Evolutionary conservation across 2,329 filamentous ascomycete species (phyloP).

Genomic region (Hymenoscyphus salicellus): DNA sequence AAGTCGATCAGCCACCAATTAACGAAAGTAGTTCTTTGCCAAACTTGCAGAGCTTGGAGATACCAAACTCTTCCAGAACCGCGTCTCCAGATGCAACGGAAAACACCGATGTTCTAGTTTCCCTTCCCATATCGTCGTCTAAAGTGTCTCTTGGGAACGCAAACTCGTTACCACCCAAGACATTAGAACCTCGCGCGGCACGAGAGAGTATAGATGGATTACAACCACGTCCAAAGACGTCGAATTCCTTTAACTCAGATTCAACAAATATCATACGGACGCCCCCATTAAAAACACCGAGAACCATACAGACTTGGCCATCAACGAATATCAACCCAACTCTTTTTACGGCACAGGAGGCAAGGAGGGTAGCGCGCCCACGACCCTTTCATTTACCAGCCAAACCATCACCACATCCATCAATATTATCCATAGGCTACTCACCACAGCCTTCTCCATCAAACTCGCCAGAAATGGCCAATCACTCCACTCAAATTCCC

Average conservation of each 20-base stretch:
- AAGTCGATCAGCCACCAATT: neutral
- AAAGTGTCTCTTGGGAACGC: neutral
- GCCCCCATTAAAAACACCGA: neutral
- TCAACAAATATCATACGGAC: neutral
- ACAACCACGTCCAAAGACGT: neutral
- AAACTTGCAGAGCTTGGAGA: neutral
- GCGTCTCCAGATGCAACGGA: neutral
- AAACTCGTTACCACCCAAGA: neutral
- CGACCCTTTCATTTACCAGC: neutral
- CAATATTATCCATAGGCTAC: neutral
- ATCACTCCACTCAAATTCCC: neutral
- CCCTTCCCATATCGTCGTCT: neutral
- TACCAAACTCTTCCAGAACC: neutral
- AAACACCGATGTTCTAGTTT: neutral
- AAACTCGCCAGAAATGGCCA: no score
- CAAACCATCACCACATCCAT: neutral
- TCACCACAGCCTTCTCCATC: neutral
- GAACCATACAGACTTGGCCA: neutral
- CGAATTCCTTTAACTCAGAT: neutral
- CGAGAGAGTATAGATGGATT: neutral
- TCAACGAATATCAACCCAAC: neutral
- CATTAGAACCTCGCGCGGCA: neutral
- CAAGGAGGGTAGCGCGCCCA: neutral
- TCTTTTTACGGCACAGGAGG: neutral
- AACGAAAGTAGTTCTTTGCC: neutral